Percentiles rank a stretch among this genome's conserved stretches.
Evolutionary conservation across 1,284 basidiomycete genomes (phyloP).

Genomic region (Tilletiaria anomala): DNA sequence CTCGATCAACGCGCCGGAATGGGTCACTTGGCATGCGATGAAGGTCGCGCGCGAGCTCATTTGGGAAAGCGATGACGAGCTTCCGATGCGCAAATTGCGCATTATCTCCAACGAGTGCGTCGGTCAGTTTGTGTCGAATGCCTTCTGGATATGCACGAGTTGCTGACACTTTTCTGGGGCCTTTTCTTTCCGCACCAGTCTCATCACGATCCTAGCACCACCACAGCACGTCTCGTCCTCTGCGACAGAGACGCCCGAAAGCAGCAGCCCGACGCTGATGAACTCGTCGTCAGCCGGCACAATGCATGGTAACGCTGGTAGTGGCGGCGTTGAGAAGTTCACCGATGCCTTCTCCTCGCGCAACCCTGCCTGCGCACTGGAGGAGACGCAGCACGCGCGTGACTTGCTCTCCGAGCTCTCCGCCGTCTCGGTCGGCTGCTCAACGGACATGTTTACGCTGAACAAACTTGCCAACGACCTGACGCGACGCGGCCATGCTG

Average conservation of each 20-base stretch:
- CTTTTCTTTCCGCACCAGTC: too few relatives aligned
- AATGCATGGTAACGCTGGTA: too few relatives aligned
- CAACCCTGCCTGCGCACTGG: too few relatives aligned
- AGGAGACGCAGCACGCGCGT: too few relatives aligned
- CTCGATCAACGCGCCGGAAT: slow-evolving; percentile 83
- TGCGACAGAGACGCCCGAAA: too few relatives aligned
- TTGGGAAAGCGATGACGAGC: slow-evolving; percentile 61
- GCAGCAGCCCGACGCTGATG: too few relatives aligned
- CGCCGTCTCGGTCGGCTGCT: slow-evolving; percentile 1
- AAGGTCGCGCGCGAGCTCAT: slow-evolving; percentile 77
- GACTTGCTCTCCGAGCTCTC: slow-evolving; percentile 1
- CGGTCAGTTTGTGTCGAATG: neutral
- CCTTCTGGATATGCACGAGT: neutral
- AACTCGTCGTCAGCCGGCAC: too few relatives aligned
- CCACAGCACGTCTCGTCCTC: neutral
- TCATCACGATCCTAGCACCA: too few relatives aligned
- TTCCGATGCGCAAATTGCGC: slow-evolving; percentile 65
- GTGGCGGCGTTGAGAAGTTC: too few relatives aligned
- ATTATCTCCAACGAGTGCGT: slow-evolving; percentile 72
- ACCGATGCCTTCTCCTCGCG: too few relatives aligned
- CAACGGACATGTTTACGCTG: slow-evolving; percentile 3
- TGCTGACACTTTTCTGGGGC: neutral
- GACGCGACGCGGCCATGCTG: neutral
- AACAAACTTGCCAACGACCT: slow-evolving; percentile 3
- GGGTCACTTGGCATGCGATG: slow-evolving; percentile 72